Evolutionary conservation across 306 rosid genomes (phyloP).

Genomic region (Heteromeles arbutifolia): DNA sequence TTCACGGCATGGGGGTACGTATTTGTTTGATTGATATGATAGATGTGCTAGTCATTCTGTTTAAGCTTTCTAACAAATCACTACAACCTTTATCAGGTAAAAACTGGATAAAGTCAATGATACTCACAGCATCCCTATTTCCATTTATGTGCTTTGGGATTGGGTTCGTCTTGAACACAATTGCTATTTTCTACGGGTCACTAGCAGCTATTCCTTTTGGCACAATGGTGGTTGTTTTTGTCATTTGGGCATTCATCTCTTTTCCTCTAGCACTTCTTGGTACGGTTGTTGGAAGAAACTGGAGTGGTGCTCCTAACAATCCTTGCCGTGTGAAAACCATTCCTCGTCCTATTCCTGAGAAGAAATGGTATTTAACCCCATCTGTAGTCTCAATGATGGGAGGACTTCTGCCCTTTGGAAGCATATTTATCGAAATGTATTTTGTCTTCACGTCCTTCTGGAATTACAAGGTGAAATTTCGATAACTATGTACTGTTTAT

Average conservation of each 20-base stretch:
- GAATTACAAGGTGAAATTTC: slow-evolving; percentile 66
- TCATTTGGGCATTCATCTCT: slow-evolving; percentile 97
- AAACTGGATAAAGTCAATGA: slow-evolving; percentile 97
- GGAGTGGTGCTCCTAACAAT: slow-evolving; percentile 99
- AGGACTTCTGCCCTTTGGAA: slow-evolving; percentile 97
- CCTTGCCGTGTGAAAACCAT: slow-evolving; percentile 99
- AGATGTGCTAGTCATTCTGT: not conserved
- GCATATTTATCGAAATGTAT: slow-evolving; percentile 99
- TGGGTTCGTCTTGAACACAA: slow-evolving; percentile 83
- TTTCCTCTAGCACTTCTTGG: slow-evolving; percentile 99
- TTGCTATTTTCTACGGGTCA: slow-evolving; percentile 96
- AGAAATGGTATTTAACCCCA: slow-evolving; percentile 99
- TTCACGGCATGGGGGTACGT: slow-evolving; percentile 89
- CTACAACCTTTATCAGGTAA: slow-evolving; percentile 52
- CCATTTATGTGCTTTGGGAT: slow-evolving; percentile 97
- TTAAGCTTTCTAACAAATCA: slow-evolving; percentile 9
- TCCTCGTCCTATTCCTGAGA: slow-evolving; percentile 99
- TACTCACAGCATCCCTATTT: slow-evolving; percentile 92
- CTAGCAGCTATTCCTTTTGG: slow-evolving; percentile 99
- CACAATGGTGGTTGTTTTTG: slow-evolving; percentile 95
- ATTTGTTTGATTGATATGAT: not conserved
- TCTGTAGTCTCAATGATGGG: slow-evolving; percentile 98
- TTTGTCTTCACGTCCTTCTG: slow-evolving; percentile 99
- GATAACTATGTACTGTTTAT: not conserved
- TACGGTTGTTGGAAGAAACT: slow-evolving; percentile 97